Evolutionary conservation across 768 basidiomycete species (phyloP).

Genomic region (Tylopilus rubrobrunneus): DNA sequence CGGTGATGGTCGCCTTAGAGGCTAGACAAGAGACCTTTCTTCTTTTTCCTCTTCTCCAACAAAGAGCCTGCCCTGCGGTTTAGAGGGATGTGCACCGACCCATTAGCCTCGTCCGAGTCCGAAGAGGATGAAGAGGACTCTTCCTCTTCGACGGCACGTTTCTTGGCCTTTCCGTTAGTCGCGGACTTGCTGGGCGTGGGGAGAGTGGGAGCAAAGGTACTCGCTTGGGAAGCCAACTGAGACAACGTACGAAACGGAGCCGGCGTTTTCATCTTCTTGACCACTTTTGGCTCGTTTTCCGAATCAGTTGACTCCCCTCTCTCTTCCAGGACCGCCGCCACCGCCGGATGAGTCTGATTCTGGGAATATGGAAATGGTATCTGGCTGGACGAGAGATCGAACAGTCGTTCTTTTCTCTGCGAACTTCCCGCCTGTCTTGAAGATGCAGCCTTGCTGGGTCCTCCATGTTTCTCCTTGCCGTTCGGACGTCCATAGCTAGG

Average conservation of each 20-base stretch:
- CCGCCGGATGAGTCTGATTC: constrained; percentile 19
- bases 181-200: constrained; percentile 30
- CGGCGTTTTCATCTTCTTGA: constrained; percentile 17
- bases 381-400: constrained; percentile 52
- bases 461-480: constrained; percentile 12
- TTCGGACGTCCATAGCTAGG: background rate
- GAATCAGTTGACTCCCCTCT: constrained; percentile 29
- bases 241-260: constrained; percentile 45
- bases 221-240: constrained; percentile 41
- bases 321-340: constrained; percentile 24
- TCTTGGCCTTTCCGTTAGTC: constrained; percentile 26
- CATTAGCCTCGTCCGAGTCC: constrained; percentile 31
- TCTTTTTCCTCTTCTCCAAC: constrained; percentile 27
- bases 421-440: background rate
- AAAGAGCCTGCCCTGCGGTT: constrained; percentile 50
- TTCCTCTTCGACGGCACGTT: constrained; percentile 3
- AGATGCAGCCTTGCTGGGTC: background rate
- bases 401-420: constrained; percentile 33
- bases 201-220: constrained; percentile 35
- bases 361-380: constrained; percentile 53
- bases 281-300: constrained; percentile 13
- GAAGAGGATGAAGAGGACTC: constrained; percentile 39
- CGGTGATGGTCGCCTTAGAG: background rate
- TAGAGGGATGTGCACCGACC: constrained; percentile 56
- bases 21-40: constrained; percentile 8